Conservation (phyloP, 805 yeast species). For the Candida gorgasii region DNA sequence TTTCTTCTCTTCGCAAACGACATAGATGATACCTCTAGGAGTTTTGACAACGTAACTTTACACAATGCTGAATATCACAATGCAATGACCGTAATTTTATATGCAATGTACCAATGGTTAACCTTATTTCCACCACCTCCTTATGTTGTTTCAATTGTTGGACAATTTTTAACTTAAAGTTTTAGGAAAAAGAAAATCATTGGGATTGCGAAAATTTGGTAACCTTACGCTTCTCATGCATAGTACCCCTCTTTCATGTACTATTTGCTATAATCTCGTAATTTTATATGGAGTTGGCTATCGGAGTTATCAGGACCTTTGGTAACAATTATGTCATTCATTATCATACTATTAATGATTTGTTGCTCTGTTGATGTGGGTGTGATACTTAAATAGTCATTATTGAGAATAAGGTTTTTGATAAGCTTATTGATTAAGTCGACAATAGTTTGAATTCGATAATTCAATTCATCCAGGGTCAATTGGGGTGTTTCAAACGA, state of each 20-base stretch:
- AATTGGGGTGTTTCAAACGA: slow-evolving; percentile 8
- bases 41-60: too few species aligned
- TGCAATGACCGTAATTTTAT: not conserved
- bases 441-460: slow-evolving; percentile 1
- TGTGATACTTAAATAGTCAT: not conserved
- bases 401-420: slow-evolving; percentile 5
- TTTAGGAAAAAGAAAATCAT: not conserved
- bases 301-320: not conserved
- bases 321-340: slow-evolving; percentile 10
- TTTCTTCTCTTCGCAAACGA: slow-evolving; percentile 16
- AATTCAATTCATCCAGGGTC: slow-evolving; percentile 4
- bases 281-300: slow-evolving; percentile 1
- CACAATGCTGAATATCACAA: not conserved
- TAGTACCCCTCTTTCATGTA: not conserved
- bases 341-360: slow-evolving; percentile 7
- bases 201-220: not conserved
- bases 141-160: not conserved
- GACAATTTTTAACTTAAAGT: not conserved
- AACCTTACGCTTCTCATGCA: too few species aligned
- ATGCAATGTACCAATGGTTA: not conserved
- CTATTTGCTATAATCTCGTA: slow-evolving; percentile 8
- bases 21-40: too few species aligned
- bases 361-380: slow-evolving; percentile 4
- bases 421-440: slow-evolving; percentile 8
- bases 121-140: not conserved